Evolutionary conservation across 257 asterid species (phyloP).

Genomic region (Eustoma russellianum): DNA sequence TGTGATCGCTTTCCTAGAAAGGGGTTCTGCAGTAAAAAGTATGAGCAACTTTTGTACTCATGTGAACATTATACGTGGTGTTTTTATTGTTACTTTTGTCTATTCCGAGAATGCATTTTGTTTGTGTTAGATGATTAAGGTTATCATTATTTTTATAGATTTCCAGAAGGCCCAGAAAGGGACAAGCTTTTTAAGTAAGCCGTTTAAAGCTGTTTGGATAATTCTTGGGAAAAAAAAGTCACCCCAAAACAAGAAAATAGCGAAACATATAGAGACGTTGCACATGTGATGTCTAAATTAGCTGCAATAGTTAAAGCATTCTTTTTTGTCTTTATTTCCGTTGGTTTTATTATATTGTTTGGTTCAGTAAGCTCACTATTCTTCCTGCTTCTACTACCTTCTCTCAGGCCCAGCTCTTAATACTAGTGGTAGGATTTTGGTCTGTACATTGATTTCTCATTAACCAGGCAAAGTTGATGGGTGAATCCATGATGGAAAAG

Average conservation of each 20-base stretch:
- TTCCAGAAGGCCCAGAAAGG: constrained; percentile 27
- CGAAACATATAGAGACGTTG: constrained; percentile 19
- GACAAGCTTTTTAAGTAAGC: constrained; percentile 12
- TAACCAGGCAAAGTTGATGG: constrained; percentile 21
- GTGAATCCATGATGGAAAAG: constrained; percentile 40
- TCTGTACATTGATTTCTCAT: constrained; percentile 17
- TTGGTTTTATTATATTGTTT: constrained; percentile 9
- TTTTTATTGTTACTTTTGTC: no score
- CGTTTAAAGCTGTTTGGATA: constrained; percentile 18
- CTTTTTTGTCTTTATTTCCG: constrained; percentile 24
- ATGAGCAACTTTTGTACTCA: constrained; percentile 28
- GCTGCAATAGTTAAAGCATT: constrained; percentile 19
- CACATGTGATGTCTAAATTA: constrained; percentile 34
- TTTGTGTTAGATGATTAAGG: constrained; percentile 31
- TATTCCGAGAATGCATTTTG: constrained; percentile 4
- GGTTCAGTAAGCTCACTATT: constrained; percentile 24
- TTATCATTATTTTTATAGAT: constrained; percentile 23
- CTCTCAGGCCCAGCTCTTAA: constrained; percentile 23
- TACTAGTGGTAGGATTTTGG: constrained; percentile 13
- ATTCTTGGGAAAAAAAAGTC: constrained; percentile 11
- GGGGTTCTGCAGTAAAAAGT: constrained; percentile 16
- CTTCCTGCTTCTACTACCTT: constrained; percentile 12
- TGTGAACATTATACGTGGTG: constrained; percentile 3
- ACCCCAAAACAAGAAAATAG: no score
- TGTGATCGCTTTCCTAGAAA: constrained; percentile 10